Evolutionary conservation across 371 early-diverging fungal species (phyloP), one percentile per base, ranked within the genome.

Genomic region (Amoeboaphelidium occidentale): DNA sequence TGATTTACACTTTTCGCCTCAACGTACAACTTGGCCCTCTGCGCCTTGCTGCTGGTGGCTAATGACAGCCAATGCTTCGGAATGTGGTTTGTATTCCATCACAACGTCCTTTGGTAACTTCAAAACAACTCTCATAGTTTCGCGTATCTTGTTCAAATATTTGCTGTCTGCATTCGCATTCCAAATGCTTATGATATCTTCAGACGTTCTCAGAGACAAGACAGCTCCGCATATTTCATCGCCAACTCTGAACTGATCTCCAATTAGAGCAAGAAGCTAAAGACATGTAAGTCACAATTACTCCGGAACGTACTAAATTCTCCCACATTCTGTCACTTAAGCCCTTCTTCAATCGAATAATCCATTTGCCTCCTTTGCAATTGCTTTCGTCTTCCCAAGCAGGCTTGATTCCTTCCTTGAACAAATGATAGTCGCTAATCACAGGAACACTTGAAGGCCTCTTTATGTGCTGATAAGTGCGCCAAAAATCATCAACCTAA

Each of bases 331-430:
- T 70, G 49, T 79, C 74, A 28, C 89, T 79, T 25, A 94, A 64
- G 1, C 90, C 91, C 64, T 94, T 94, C 62, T 82, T 86, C 44
- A 94, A 59, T 55, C 94, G 69, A 6, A 93, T 80, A 54, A 93
- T 91, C 93, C 93, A 93, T 59, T 94, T 94, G 49, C 97, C 97
- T 42, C 97, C 97, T 49, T 73, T 71, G 46, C 82, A 73, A 63
- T 92, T 97, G 45, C 72, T 76, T 23, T 75, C 65, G 53, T 89
- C 90, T 71, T 97, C 97, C 97, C 97, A 97, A 26, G 91, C 83
- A 48, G 97, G 97, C 48, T 89, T 62, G 46, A 91, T 78, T n/a
- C 91, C 93, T 25, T 78, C 68, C 60, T 85, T 88, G 68, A 97
- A 97, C 56, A 97, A 62, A 59, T 86, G 88, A 58, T 84, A 81